Conservation (phyloP, 257 asterid species). For the Handroanthus guayacan region DNA sequence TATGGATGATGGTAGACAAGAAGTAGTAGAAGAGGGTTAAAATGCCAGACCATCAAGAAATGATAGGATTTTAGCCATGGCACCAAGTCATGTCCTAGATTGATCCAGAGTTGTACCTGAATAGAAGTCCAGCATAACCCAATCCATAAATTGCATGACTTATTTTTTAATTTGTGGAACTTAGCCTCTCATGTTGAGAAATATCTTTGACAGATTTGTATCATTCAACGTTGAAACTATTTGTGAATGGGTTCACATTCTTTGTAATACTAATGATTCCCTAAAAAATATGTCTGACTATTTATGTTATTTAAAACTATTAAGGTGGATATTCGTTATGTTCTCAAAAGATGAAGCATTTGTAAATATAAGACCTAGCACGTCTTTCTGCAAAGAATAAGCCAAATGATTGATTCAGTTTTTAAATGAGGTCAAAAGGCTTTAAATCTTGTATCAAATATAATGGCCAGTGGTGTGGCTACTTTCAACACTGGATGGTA, state of each 20-base stretch:
- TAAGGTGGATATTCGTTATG: not conserved
- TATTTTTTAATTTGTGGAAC: not conserved
- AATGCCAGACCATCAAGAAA: conserved; percentile 66
- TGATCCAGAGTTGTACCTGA: conserved; percentile 30
- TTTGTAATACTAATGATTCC: not conserved
- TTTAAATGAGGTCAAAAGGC: too few relatives aligned
- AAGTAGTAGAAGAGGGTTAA: conserved; percentile 57
- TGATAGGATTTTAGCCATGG: conserved; percentile 83
- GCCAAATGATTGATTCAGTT: not conserved
- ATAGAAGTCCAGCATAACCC: not conserved
- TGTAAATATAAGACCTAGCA: not conserved
- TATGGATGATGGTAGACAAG: conserved; percentile 79
- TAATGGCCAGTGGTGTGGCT: too few relatives aligned
- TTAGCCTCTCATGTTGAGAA: not conserved
- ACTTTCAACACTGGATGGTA: too few relatives aligned
- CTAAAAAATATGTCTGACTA: not conserved
- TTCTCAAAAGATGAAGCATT: not conserved
- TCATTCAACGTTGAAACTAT: too few relatives aligned
- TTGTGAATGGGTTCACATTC: not conserved
- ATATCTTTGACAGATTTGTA: not conserved
- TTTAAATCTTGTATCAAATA: too few relatives aligned
- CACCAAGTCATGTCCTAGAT: conserved; percentile 85
- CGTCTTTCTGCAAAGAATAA: not conserved
- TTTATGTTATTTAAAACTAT: not conserved
- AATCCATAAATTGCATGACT: not conserved